Base-by-base conservation (phyloP, 2,329 filamentous ascomycete species). In the Botrytis paeoniae region DNA sequence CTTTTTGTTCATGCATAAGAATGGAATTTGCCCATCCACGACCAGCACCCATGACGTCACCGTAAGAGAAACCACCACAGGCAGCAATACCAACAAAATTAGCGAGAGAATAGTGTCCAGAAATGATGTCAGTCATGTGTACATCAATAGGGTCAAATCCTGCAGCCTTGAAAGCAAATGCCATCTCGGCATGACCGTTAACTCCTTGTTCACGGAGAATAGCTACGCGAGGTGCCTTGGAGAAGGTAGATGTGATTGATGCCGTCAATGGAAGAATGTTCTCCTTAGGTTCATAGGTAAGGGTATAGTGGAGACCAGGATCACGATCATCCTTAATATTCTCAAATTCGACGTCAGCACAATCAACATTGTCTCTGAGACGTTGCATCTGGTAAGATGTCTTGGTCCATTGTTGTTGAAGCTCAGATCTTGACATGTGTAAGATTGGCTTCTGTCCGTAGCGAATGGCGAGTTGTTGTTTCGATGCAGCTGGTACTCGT, bases 1-100 rank as follows among this genome's bases (percentile, higher is more conserved):
- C 87, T 60, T 91, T 91, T 73, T 91, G 85, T 37, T 88, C 88
- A 83, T 98, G 94, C 82, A 97, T 88, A 29, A 98, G 88, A 57
- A 98, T 94, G 2, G 93, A 95, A 83, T 97, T 95, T 7, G 96
- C 94, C 96, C 96, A 99, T 61, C 96, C 96, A 79, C 95, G 92
- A 70, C 96, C 96, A n/a, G 96, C 96, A 74, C 95, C 96, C 0
- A 98, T 88, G 54, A 95, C 93, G 75, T 86, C 85, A 75, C 94
- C 94, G 81, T 97, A 98, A 25, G 93, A 97, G 88, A 99, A 98
- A 68, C 96, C 96, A 81, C 96, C 96, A 77, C 95, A 97, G n/a
- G 94, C 94, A 51, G 95, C 96, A 64, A 98, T 87, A 77, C 96
- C 96, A 45, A 91, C 90, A 82, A 98, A 98, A 75, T 91, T 91